Percentiles rank a stretch among this genome's conserved stretches.
Conservation (phyloP, 129 eudicot species). For the Centella asiatica region DNA sequence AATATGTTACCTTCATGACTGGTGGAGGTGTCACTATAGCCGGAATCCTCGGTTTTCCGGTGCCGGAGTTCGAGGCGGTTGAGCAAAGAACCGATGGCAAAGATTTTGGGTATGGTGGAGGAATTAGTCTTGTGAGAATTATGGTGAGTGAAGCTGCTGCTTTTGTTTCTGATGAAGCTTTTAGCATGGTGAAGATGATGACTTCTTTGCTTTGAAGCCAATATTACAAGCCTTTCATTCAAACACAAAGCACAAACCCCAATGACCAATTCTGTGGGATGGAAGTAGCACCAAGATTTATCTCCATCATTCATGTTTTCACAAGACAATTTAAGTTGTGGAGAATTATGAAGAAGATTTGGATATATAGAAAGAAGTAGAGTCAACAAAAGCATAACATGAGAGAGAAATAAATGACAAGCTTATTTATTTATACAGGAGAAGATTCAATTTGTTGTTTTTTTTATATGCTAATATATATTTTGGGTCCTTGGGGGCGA, state of each 20-base stretch:
- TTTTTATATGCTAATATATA: too few relatives aligned
- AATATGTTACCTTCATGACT: conserved; percentile 31
- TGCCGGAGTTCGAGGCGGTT: conserved; percentile 14
- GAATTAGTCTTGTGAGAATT: background rate
- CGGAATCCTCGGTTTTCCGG: conserved; percentile 12
- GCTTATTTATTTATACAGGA: too few relatives aligned
- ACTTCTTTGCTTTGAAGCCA: conserved; percentile 25
- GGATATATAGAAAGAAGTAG: too few relatives aligned
- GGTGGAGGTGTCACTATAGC: conserved; percentile 20
- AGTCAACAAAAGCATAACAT: too few relatives aligned
- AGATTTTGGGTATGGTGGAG: conserved; percentile 15
- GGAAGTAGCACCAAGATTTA: conserved; percentile 28
- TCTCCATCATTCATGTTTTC: conserved; percentile 10
- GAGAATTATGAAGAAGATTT: too few relatives aligned
- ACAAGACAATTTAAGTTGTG: too few relatives aligned
- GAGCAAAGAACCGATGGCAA: conserved; percentile 25
- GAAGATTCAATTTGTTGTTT: too few relatives aligned
- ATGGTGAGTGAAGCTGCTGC: background rate
- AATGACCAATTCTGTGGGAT: conserved; percentile 29
- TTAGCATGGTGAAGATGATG: too few relatives aligned
- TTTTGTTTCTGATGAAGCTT: too few relatives aligned
- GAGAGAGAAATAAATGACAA: too few relatives aligned
- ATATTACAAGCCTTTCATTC: conserved; percentile 37
- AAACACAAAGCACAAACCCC: conserved; percentile 52
- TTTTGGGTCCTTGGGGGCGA: too few relatives aligned